phyloP scores from a whole-genome alignment of 2,329 filamentous ascomycete genomes.

The Aspergillus neoniger region DNA sequence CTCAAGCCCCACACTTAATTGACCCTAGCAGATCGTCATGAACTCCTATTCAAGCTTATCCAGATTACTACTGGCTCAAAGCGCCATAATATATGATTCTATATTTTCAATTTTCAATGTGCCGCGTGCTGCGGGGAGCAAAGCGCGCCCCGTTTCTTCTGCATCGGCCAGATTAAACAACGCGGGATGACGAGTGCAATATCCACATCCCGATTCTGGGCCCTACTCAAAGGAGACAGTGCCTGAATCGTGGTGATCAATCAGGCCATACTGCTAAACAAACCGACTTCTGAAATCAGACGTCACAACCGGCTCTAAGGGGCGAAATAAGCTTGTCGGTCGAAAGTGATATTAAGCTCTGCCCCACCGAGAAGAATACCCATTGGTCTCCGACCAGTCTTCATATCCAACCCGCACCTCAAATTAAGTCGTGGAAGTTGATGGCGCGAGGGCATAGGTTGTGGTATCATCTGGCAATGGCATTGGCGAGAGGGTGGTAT shows the following conservation, averaged over 20 bases:
- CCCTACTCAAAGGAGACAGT: background rate
- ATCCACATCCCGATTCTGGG: background rate
- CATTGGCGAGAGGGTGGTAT: background rate
- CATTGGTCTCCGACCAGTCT: background rate
- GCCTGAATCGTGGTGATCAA: background rate
- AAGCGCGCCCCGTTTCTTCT: background rate
- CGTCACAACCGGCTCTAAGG: background rate
- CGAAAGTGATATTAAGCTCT: background rate
- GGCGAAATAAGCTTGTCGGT: background rate
- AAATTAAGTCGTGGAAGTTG: background rate
- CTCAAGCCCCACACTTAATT: background rate
- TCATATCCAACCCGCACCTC: background rate
- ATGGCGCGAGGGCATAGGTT: background rate
- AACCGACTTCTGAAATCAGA: background rate
- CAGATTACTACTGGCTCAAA: background rate
- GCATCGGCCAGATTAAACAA: conserved; percentile 2
- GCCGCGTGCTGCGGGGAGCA: background rate
- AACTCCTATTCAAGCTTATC: background rate
- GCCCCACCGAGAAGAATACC: background rate
- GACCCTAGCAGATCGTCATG: background rate
- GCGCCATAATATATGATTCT: background rate
- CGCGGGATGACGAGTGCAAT: background rate
- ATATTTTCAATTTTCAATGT: background rate
- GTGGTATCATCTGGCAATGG: background rate
- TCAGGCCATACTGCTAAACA: background rate